Base-by-base conservation (phyloP, 2,329 filamentous ascomycete species). In the Nemania sp. region DNA sequence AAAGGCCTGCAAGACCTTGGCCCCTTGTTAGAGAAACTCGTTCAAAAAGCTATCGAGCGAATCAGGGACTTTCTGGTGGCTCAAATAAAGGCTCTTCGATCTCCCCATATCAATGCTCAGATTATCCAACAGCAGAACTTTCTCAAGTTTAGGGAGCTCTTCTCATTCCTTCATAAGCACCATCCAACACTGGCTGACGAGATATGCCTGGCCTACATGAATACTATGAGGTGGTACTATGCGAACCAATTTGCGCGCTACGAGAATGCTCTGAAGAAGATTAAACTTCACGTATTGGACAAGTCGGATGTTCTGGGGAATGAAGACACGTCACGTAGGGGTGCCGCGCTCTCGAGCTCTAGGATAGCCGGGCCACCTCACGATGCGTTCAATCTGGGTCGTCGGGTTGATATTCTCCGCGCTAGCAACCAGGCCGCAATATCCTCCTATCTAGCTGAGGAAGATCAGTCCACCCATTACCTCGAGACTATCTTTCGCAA, bases 221-320 rank as follows among this genome's bases (percentile, higher is more conserved):
- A 97, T 74, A 99, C 96, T 0, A 99, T 99, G 92, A 87, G 92
- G 54, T 99, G 95, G 95, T 99, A 99, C 72, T 98, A 98, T 73
- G 78, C 90, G 54, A 95, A 90, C 66, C 91, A 97, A 74, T 99
- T 99, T 72, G 87, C 86, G 3, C 88, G 94, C 35, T 99, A 99
- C 74, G 87, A 90, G 65, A 87, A 88, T 68, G 88, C 95, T 0
- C 81, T 99, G 5, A 88, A 90, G 57, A 96, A 92, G 74, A 83
- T 99, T 62, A 94, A 90, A 71, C 76, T 98, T 2, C 92, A 97
- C 71, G 76, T 83, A 4, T 81, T 96, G 60, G 94, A 97, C 71
- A 92, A 89, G 72, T 88, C 89, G 66, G 92, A 97, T 71, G 84
- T 92, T 0, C 80, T 99, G 3, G 92, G 90, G 13, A 86, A 91